Evolutionary conservation across 129 eudicot genomes (phyloP).

Genomic region (Dittrichia graveolens): DNA sequence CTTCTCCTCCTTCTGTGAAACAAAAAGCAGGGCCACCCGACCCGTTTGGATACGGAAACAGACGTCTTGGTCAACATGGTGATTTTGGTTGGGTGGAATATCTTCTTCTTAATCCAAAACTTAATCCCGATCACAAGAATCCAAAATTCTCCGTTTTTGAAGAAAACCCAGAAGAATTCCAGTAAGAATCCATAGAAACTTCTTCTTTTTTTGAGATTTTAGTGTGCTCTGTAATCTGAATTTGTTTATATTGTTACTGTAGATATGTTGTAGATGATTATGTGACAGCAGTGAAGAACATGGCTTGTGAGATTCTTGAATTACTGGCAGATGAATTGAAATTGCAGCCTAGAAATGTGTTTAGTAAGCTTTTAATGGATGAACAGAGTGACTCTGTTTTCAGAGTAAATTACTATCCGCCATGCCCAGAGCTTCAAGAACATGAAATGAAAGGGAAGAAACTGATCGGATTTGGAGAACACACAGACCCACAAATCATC

Average conservation of each 20-base stretch:
- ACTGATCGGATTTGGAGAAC: slow-evolving; percentile 74
- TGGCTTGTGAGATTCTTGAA: slow-evolving; percentile 78
- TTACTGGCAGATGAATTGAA: slow-evolving; percentile 67
- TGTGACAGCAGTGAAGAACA: slow-evolving; percentile 55
- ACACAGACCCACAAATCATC: slow-evolving; percentile 88
- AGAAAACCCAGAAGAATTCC: slow-evolving; percentile 45
- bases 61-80: slow-evolving; percentile 56
- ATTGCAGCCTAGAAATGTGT: slow-evolving; percentile 52
- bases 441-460: slow-evolving; percentile 32
- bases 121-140: slow-evolving; percentile 29
- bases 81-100: slow-evolving; percentile 85
- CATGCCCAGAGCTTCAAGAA: slow-evolving; percentile 48
- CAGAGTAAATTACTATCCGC: slow-evolving; percentile 75
- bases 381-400: slow-evolving; percentile 89
- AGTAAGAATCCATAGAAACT: slow-evolving; percentile 31
- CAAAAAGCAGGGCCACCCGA: slow-evolving; percentile 58
- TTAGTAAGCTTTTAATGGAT: slow-evolving; percentile 71
- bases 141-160: slow-evolving; percentile 44
- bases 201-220: neutral
- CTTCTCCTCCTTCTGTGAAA: slow-evolving; percentile 53
- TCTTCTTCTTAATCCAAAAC: slow-evolving; percentile 54
- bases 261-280: slow-evolving; percentile 54
- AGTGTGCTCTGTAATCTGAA: neutral
- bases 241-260: neutral
- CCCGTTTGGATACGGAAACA: slow-evolving; percentile 79